Evolutionary conservation across 2,329 filamentous ascomycete species (phyloP).

Genomic region (Pseudocercospora fijiensis): DNA sequence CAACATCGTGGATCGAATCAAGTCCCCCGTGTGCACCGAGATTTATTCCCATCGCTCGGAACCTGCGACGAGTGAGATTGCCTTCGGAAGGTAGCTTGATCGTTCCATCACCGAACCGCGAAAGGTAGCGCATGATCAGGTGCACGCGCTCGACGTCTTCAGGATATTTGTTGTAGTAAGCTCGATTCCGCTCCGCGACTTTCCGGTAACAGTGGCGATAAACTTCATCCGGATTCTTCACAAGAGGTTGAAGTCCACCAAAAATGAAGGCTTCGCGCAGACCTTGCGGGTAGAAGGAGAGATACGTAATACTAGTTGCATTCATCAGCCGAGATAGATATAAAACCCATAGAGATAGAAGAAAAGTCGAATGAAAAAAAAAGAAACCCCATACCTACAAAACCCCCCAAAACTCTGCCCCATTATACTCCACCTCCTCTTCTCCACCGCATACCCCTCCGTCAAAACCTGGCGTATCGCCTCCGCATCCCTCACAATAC

Average conservation of each 20-base stretch:
- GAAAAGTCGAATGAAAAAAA: no score
- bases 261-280: slow-evolving; percentile 79
- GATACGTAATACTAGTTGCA: slow-evolving; percentile 63
- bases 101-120: slow-evolving; percentile 54
- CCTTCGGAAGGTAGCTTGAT: slow-evolving; percentile 72
- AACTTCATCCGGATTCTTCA: slow-evolving; percentile 68
- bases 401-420: slow-evolving; percentile 94
- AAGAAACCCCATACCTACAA: slow-evolving; percentile 52
- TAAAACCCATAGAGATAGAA: neutral
- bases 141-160: slow-evolving; percentile 71
- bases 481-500: slow-evolving; percentile 84
- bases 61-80: slow-evolving; percentile 67
- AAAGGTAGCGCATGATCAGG: slow-evolving; percentile 64
- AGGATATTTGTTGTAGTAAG: slow-evolving; percentile 82
- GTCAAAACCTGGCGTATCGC: slow-evolving; percentile 77
- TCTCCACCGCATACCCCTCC: slow-evolving; percentile 63
- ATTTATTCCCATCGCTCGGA: slow-evolving; percentile 73
- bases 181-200: slow-evolving; percentile 68
- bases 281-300: slow-evolving; percentile 70
- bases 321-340: neutral
- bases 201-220: slow-evolving; percentile 71
- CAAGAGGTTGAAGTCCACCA: slow-evolving; percentile 78
- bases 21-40: slow-evolving; percentile 80
- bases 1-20: slow-evolving; percentile 69
- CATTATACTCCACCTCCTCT: slow-evolving; percentile 79